Conservation (phyloP, 805 yeast genomes). For the Scheffersomyces spartinae region DNA sequence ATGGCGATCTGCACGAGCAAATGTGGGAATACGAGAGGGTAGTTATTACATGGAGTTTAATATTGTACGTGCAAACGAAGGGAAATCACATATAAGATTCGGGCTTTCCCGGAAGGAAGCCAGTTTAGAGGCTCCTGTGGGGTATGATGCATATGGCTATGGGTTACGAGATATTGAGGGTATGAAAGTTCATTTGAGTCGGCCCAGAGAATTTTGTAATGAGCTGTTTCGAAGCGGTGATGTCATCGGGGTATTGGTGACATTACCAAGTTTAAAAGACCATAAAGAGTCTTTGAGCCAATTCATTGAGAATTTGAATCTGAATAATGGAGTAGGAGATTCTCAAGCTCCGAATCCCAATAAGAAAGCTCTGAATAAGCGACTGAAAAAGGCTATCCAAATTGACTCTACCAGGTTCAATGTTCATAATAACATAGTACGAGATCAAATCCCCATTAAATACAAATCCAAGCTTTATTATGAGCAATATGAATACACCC, state of each 20-base stretch:
- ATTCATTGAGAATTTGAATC: slow-evolving; percentile 11
- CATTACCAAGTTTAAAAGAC: slow-evolving; percentile 43
- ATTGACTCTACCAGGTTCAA: slow-evolving; percentile 7
- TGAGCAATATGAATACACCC: slow-evolving; percentile 74
- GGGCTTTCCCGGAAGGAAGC: slow-evolving; percentile 85
- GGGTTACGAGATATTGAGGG: slow-evolving; percentile 77
- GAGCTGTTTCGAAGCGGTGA: slow-evolving; percentile 66
- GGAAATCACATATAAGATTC: slow-evolving; percentile 59
- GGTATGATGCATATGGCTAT: slow-evolving; percentile 89
- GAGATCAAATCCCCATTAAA: slow-evolving; percentile 84
- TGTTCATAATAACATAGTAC: slow-evolving; percentile 31
- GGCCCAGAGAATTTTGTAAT: slow-evolving; percentile 46
- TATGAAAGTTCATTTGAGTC: slow-evolving; percentile 62
- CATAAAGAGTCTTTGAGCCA: slow-evolving; percentile 27
- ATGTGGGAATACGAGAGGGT: slow-evolving; percentile 70
- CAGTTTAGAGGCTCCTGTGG: slow-evolving; percentile 87
- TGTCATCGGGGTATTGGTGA: slow-evolving; percentile 65
- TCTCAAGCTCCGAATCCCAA: no score
- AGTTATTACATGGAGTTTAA: slow-evolving; percentile 68
- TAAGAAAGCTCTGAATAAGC: slow-evolving; percentile 6
- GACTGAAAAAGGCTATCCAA: slow-evolving; percentile 7
- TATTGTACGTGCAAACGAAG: slow-evolving; percentile 32
- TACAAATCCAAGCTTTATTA: slow-evolving; percentile 68
- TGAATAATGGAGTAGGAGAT: slow-evolving; percentile 1
- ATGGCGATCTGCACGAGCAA: slow-evolving; percentile 71